Percentiles rank a stretch among this genome's conserved stretches.
Conservation (phyloP, 805 yeast genomes). For the Wickerhamomyces queroliae region DNA sequence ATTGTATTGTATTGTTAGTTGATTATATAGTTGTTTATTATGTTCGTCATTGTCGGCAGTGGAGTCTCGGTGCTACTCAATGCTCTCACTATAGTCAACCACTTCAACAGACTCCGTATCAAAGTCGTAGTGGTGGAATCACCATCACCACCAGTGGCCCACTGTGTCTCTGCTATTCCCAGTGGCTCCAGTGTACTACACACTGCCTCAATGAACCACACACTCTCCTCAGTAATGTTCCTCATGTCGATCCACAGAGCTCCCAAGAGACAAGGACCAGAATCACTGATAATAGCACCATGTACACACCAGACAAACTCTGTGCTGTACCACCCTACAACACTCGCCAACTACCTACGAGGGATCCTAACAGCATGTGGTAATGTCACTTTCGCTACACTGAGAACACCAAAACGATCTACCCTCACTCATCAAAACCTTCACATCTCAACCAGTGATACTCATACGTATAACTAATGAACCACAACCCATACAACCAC, state of each 20-base stretch:
- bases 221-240: background rate
- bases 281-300: background rate
- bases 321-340: background rate
- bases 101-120: background rate
- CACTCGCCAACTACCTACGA: background rate
- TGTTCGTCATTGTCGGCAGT: background rate
- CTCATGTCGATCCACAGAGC: background rate
- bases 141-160: background rate
- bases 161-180: background rate
- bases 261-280: background rate
- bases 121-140: background rate
- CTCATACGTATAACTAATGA: background rate
- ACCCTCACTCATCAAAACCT: no score
- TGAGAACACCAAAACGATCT: no score
- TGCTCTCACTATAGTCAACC: background rate
- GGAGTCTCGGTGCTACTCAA: background rate
- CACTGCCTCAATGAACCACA: background rate
- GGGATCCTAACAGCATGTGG: background rate
- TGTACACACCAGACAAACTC: background rate
- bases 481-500: background rate
- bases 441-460: background rate
- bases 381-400: background rate
- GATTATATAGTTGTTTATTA: no score
- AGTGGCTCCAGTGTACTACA: background rate
- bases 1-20: no score